These are phyloP conservation scores for Cruciata laevipes DNA, from an alignment of 257 asterid genomes.

Conservation along the genomic window DNA sequence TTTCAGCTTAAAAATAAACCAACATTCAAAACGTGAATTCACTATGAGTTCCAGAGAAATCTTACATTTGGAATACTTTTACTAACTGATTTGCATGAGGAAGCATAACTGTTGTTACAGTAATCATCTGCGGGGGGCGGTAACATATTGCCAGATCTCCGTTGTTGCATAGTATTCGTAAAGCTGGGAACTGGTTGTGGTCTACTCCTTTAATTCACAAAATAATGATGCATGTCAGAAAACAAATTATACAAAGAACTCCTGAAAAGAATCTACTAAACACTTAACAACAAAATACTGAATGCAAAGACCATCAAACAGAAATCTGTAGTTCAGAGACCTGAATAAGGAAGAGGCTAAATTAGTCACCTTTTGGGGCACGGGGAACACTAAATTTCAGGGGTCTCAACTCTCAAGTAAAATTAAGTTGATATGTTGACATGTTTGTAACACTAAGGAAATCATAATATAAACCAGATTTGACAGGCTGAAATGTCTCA, in stretches of 20 bases:
- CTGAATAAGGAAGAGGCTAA: background rate
- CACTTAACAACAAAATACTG: background rate
- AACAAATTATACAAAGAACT: background rate
- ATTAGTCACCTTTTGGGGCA: too few relatives aligned
- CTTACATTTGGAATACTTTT: slow-evolving; percentile 70
- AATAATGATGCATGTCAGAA: slow-evolving; percentile 21
- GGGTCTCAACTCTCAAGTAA: background rate
- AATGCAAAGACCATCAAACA: too few relatives aligned
- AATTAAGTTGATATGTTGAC: too few relatives aligned
- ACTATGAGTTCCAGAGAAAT: background rate
- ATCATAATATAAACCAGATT: too few relatives aligned
- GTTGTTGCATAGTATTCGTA: slow-evolving; percentile 54
- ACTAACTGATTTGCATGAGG: slow-evolving; percentile 51
- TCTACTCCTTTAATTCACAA: slow-evolving; percentile 59
- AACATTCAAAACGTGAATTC: background rate
- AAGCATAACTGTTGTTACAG: slow-evolving; percentile 44
- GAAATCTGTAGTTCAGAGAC: too few relatives aligned
- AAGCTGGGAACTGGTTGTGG: slow-evolving; percentile 74
- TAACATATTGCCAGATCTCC: slow-evolving; percentile 65
- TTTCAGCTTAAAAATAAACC: background rate
- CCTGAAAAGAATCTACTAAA: background rate
- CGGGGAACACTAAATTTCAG: too few relatives aligned
- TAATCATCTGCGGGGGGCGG: slow-evolving; percentile 90
- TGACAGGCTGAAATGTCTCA: background rate
- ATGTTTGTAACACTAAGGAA: too few relatives aligned